Evolutionary conservation across 805 yeast species (phyloP).

Genomic region (Candida qinlingensis): DNA sequence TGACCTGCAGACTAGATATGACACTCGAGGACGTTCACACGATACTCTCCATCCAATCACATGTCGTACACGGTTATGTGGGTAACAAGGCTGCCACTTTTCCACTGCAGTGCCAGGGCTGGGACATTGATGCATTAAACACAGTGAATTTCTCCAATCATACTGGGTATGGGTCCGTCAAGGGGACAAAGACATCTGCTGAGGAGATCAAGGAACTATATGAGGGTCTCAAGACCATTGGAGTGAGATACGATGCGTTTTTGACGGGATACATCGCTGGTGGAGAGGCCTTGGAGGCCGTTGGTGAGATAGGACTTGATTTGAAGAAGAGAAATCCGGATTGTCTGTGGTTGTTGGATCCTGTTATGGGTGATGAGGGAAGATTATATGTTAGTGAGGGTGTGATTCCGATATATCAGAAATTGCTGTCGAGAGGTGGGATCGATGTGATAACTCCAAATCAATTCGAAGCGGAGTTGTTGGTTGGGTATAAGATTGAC

Average conservation of each 20-base stretch:
- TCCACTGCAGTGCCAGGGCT: slow-evolving; percentile 58
- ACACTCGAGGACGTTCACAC: slow-evolving; percentile 5
- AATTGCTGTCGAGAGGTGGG: slow-evolving; percentile 35
- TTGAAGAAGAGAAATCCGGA: slow-evolving; percentile 32
- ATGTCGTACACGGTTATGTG: slow-evolving; percentile 70
- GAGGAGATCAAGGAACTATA: slow-evolving; percentile 35
- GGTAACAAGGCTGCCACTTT: slow-evolving; percentile 65
- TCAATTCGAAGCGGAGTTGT: slow-evolving; percentile 79
- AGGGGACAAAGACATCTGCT: slow-evolving; percentile 41
- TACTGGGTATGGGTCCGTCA: slow-evolving; percentile 59
- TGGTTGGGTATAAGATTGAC: slow-evolving; percentile 47
- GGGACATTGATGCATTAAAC: slow-evolving; percentile 65
- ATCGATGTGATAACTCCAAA: slow-evolving; percentile 86
- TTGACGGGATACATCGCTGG: slow-evolving; percentile 69
- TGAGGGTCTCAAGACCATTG: slow-evolving; percentile 33
- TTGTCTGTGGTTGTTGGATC: slow-evolving; percentile 59
- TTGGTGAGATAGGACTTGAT: slow-evolving; percentile 34
- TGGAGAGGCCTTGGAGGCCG: slow-evolving; percentile 39
- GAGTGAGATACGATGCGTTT: slow-evolving; percentile 42
- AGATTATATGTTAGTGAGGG: slow-evolving; percentile 55
- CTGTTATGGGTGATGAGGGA: slow-evolving; percentile 81
- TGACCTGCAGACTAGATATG: not conserved
- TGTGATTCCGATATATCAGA: slow-evolving; percentile 55
- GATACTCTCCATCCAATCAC: slow-evolving; percentile 56
- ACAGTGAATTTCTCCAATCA: slow-evolving; percentile 66